Evolutionary conservation across 2,329 filamentous ascomycete genomes (phyloP).

Genomic region (Penicillium olsonii): DNA sequence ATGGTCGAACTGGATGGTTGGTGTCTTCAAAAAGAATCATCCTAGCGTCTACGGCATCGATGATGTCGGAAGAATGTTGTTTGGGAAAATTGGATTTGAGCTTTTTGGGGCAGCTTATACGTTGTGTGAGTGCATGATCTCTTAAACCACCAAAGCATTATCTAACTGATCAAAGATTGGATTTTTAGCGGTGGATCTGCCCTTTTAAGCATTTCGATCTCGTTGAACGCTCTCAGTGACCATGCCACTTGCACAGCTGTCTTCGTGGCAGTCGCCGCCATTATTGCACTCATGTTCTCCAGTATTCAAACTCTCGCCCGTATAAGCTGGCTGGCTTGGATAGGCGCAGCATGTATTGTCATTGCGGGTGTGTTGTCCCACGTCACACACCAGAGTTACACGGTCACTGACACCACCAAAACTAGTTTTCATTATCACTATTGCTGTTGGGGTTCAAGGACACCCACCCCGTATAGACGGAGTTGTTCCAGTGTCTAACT

Average conservation of each 20-base stretch:
- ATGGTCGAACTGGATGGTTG: conserved; percentile 5
- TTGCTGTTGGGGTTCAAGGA: neutral
- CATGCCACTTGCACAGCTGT: conserved; percentile 9
- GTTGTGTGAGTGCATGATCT: neutral
- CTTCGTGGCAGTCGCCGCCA: conserved; percentile 11
- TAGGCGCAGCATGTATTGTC: conserved; percentile 2
- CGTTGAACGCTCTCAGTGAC: conserved; percentile 6
- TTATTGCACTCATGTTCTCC: conserved; percentile 5
- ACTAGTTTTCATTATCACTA: neutral
- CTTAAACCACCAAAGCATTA: neutral
- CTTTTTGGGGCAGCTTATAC: conserved; percentile 1
- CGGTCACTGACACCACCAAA: neutral
- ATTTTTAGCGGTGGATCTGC: conserved; percentile 9
- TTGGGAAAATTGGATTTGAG: conserved; percentile 3
- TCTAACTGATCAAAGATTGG: neutral
- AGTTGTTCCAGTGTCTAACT: neutral
- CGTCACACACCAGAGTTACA: neutral
- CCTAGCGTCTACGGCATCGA: conserved; percentile 6
- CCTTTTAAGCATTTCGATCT: conserved; percentile 11
- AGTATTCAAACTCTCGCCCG: conserved; percentile 11
- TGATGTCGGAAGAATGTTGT: conserved; percentile 8
- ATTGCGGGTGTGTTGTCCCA: conserved; percentile 1
- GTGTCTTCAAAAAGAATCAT: conserved; percentile 7
- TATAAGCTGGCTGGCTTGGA: conserved; percentile 12
- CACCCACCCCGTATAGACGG: neutral